These are phyloP conservation scores for Sporormia fimetaria DNA, from an alignment of 495 filamentous ascomycete genomes.

Conservation along the genomic window DNA sequence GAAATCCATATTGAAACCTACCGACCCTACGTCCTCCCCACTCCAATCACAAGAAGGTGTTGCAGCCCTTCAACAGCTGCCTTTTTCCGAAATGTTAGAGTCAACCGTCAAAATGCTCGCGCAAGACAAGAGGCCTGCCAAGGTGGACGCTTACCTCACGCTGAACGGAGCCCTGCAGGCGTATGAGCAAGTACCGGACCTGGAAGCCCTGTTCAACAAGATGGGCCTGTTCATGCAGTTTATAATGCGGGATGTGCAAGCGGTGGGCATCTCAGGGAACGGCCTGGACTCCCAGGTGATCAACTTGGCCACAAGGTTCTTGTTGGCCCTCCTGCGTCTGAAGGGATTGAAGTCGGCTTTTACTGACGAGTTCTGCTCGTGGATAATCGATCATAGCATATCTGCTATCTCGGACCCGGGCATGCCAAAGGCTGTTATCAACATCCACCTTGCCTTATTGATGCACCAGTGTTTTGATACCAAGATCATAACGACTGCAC, in stretches of 20 bases:
- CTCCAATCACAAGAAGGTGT: constrained; percentile 31
- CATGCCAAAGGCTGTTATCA: constrained; percentile 63
- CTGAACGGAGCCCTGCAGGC: constrained; percentile 63
- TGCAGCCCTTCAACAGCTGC: constrained; percentile 32
- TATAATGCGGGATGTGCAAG: constrained; percentile 62
- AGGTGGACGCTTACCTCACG: constrained; percentile 77
- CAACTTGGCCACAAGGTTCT: constrained; percentile 63
- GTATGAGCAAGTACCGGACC: constrained; percentile 50
- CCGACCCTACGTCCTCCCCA: constrained; percentile 35
- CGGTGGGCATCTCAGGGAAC: constrained; percentile 32
- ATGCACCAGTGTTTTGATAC: constrained; percentile 63
- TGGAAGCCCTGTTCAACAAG: constrained; percentile 62
- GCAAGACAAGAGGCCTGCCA: constrained; percentile 51
- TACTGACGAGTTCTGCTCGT: constrained; percentile 63
- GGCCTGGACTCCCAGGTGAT: constrained; percentile 50
- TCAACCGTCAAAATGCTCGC: constrained; percentile 70
- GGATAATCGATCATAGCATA: constrained; percentile 69
- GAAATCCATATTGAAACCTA: constrained; percentile 79
- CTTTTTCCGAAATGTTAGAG: constrained; percentile 67
- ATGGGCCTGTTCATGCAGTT: constrained; percentile 63
- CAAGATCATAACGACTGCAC: constrained; percentile 58
- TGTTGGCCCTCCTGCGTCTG: constrained; percentile 60
- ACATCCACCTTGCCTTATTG: constrained; percentile 65
- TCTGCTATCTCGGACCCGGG: constrained; percentile 50
- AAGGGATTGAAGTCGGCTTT: constrained; percentile 51